Evolutionary conservation across 176 grass and related monocot genomes (phyloP), one percentile per base, ranked within the genome.

Genomic region (Oryza coarctata): DNA sequence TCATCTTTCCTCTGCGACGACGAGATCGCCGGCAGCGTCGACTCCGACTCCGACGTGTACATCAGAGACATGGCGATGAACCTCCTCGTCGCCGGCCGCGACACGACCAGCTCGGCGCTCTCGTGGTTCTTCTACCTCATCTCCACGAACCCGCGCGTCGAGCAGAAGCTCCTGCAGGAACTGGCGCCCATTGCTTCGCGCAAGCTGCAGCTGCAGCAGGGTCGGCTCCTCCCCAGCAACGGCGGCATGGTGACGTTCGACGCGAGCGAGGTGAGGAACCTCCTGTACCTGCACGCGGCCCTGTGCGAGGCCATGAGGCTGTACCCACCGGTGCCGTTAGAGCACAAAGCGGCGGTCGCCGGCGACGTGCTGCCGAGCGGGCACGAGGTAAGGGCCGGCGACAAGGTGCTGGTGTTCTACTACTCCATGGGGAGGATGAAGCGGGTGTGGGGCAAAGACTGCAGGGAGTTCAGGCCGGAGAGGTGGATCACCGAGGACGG

Each of bases 41-140:
- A 79, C 3, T 74, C 63, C 6, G 68, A 90, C 47, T 74, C 63
- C 6, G 68, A 90, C 47, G 61, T 22, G 47, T 84, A 68, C 50
- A 71, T 94, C 12, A 12, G 92, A 30, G 92, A 94, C 71, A 94
- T 84, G 11, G 77, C 89, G 7, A 3, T 91, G 26, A 94, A 81
- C 76, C 81, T 91, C 34, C 83, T 89, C 65, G 38, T 94, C 29
- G 92, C 89, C 23, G 92, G 92, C 9, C 89, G 89, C 22, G 92
- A 91, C 71, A 81, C 86, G 4, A 87, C 86, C 4, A 84, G 83
- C 65, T 79, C 84, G 40, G 92, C 70, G 27, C 80, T 94, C 18
- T 70, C 86, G 10, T 94, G 86, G 92, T 91, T 94, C 71, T 84
- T 91, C 67, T 91, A 87, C 83, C 71, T 89, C 20, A n/a, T 94